These are phyloP conservation scores for Sugiyamaella americana DNA, from an alignment of 805 yeast species.

Conservation along the genomic window DNA sequence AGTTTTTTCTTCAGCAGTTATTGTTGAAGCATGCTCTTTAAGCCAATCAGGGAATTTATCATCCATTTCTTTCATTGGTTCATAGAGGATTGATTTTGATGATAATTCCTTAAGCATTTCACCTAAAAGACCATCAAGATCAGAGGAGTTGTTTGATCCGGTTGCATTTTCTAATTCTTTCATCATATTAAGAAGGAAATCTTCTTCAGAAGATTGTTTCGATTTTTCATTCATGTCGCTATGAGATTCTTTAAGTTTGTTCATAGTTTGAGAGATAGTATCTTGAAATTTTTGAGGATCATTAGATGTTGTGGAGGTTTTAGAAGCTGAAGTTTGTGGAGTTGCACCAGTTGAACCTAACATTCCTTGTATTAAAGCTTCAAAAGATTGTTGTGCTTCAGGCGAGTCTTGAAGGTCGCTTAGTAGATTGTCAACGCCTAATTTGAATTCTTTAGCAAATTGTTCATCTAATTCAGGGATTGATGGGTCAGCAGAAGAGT, in stretches of 20 bases:
- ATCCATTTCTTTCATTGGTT: slow-evolving; percentile 78
- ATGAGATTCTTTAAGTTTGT: slow-evolving; percentile 73
- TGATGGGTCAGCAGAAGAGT: slow-evolving; percentile 12
- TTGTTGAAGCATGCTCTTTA: slow-evolving; percentile 41
- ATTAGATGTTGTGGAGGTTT: slow-evolving; percentile 13
- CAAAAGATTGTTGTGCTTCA: slow-evolving; percentile 46
- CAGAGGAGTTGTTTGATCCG: slow-evolving; percentile 26
- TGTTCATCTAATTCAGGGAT: slow-evolving; percentile 34
- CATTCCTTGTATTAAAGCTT: slow-evolving; percentile 34
- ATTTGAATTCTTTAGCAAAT: slow-evolving; percentile 35
- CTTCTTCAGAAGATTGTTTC: slow-evolving; percentile 36
- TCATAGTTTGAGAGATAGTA: slow-evolving; percentile 74
- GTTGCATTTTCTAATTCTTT: slow-evolving; percentile 44
- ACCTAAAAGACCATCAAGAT: slow-evolving; percentile 55
- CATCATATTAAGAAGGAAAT: slow-evolving; percentile 55
- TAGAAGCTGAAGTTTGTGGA: neutral
- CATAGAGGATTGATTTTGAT: slow-evolving; percentile 78
- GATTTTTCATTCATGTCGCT: slow-evolving; percentile 55
- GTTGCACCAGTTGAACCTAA: slow-evolving; percentile 14
- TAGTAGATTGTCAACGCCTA: slow-evolving; percentile 39
- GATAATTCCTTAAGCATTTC: slow-evolving; percentile 79
- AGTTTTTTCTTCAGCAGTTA: slow-evolving; percentile 42
- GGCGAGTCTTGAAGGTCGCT: slow-evolving; percentile 48
- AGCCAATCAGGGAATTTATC: slow-evolving; percentile 70
- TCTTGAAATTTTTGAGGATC: slow-evolving; percentile 45